Evolutionary conservation across 805 yeast genomes (phyloP).

Genomic region (Nakazawaea peltata): DNA sequence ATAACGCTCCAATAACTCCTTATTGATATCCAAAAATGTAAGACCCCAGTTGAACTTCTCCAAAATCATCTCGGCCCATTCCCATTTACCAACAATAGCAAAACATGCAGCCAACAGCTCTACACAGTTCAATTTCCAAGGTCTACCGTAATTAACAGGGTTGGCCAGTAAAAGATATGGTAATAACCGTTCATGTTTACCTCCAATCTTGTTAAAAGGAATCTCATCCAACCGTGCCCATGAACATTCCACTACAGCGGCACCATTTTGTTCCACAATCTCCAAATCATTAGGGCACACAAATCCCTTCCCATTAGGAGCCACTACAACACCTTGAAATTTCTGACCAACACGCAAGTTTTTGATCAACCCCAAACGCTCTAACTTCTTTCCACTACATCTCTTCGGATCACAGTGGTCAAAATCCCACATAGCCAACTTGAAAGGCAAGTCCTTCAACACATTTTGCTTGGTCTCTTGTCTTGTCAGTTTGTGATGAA

Average conservation of each 20-base stretch:
- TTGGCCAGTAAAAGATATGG: slow-evolving; percentile 96
- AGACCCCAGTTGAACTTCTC: slow-evolving; percentile 89
- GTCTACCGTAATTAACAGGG: slow-evolving; percentile 93
- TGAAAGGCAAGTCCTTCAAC: slow-evolving; percentile 54
- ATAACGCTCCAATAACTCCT: slow-evolving; percentile 68
- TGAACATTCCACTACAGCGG: slow-evolving; percentile 97
- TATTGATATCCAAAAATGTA: slow-evolving; percentile 76
- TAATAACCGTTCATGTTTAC: slow-evolving; percentile 74
- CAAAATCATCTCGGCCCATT: slow-evolving; percentile 78
- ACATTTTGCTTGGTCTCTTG: slow-evolving; percentile 20
- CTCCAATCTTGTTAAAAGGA: slow-evolving; percentile 92
- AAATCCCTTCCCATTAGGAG: slow-evolving; percentile 86
- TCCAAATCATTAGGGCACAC: slow-evolving; percentile 84
- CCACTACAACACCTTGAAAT: slow-evolving; percentile 81
- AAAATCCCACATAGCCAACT: slow-evolving; percentile 98
- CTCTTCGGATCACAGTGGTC: slow-evolving; percentile 98
- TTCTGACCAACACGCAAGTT: slow-evolving; percentile 86
- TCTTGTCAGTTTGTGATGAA: slow-evolving; percentile 33
- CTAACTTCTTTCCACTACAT: slow-evolving; percentile 92
- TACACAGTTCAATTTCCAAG: slow-evolving; percentile 93
- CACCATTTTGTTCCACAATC: slow-evolving; percentile 73
- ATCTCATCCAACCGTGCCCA: slow-evolving; percentile 98
- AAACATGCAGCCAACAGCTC: slow-evolving; percentile 97
- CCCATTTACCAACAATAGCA: slow-evolving; percentile 84
- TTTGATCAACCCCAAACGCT: slow-evolving; percentile 76